Evolutionary conservation across 1,284 basidiomycete species (phyloP).

Genomic region (Pholiota adiposa): DNA sequence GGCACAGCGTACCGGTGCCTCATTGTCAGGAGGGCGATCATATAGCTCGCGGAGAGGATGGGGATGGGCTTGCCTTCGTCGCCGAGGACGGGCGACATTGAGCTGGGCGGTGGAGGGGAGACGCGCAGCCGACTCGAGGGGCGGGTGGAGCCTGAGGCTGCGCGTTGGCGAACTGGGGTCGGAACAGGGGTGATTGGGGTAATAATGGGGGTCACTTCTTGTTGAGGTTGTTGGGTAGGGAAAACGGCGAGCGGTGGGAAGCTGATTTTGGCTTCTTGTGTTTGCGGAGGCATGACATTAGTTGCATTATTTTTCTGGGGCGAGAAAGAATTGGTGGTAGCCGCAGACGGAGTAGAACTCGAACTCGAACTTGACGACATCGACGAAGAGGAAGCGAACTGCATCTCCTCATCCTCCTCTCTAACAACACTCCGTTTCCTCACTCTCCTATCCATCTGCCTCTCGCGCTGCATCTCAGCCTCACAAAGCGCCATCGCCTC

Average conservation of each 20-base stretch:
- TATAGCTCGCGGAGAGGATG: constrained; percentile 19
- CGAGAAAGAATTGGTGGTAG: too few species aligned
- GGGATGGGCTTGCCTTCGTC: constrained; percentile 2
- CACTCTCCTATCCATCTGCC: not conserved
- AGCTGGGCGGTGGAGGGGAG: constrained; percentile 17
- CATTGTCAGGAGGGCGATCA: constrained; percentile 28
- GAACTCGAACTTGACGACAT: not conserved
- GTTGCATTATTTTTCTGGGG: too few species aligned
- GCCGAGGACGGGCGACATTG: not conserved
- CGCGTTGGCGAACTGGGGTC: not conserved
- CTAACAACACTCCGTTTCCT: not conserved
- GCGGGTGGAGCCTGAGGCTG: not conserved
- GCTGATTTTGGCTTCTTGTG: not conserved
- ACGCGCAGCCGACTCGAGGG: constrained; percentile 9
- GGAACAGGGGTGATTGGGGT: not conserved
- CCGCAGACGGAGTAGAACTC: too few species aligned
- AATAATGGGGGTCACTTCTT: not conserved
- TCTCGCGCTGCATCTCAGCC: constrained; percentile 4
- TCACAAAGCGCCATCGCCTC: constrained; percentile 9
- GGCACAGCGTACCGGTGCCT: constrained; percentile 15
- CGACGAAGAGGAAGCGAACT: not conserved
- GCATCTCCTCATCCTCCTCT: constrained; percentile 6
- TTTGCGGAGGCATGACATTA: too few species aligned
- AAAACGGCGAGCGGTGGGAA: too few species aligned
- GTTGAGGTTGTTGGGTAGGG: too few species aligned